A percentile compares a stretch with the other conserved stretches of the same genome.
These are phyloP conservation scores for Gymnopilus junonius DNA, from an alignment of 768 basidiomycete genomes.

Conservation along the genomic window DNA sequence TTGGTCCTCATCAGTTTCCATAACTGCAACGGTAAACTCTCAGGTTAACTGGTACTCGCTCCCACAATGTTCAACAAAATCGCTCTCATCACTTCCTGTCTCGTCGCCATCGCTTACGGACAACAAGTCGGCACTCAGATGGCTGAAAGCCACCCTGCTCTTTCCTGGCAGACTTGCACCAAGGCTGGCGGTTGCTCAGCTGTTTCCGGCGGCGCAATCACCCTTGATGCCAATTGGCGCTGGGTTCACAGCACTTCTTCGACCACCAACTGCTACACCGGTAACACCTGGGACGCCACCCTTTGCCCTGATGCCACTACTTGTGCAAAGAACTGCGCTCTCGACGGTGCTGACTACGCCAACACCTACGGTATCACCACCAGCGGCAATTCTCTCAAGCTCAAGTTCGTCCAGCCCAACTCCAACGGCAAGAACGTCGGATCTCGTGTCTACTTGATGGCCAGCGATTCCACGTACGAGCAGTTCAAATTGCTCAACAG, in stretches of 20 bases:
- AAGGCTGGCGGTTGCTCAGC: slow-evolving; percentile 43
- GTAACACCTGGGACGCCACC: slow-evolving; percentile 56
- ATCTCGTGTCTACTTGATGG: slow-evolving; percentile 55
- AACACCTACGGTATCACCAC: slow-evolving; percentile 57
- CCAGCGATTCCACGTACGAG: slow-evolving; percentile 45
- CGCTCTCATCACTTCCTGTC: slow-evolving; percentile 37
- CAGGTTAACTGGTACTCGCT: slow-evolving; percentile 15
- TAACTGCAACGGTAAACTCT: slow-evolving; percentile 21
- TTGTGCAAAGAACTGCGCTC: slow-evolving; percentile 49
- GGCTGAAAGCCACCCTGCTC: slow-evolving; percentile 53
- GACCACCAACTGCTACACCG: slow-evolving; percentile 56
- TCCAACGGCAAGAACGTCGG: slow-evolving; percentile 42
- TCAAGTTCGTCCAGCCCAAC: slow-evolving; percentile 50
- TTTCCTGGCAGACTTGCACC: slow-evolving; percentile 50
- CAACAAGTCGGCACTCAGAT: slow-evolving; percentile 55
- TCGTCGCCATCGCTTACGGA: slow-evolving; percentile 41
- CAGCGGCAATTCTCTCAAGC: slow-evolving; percentile 47
- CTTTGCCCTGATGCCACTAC: slow-evolving; percentile 51
- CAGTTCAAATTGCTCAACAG: slow-evolving; percentile 51
- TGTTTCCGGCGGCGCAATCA: slow-evolving; percentile 34
- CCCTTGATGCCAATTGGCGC: slow-evolving; percentile 59
- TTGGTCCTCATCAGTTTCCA: slow-evolving; percentile 21
- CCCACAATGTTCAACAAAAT: slow-evolving; percentile 38
- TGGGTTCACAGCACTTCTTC: slow-evolving; percentile 45
- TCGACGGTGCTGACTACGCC: slow-evolving; percentile 52